Conservation (phyloP, 1,284 basidiomycete genomes). For the Microbotryum intermedium region DNA sequence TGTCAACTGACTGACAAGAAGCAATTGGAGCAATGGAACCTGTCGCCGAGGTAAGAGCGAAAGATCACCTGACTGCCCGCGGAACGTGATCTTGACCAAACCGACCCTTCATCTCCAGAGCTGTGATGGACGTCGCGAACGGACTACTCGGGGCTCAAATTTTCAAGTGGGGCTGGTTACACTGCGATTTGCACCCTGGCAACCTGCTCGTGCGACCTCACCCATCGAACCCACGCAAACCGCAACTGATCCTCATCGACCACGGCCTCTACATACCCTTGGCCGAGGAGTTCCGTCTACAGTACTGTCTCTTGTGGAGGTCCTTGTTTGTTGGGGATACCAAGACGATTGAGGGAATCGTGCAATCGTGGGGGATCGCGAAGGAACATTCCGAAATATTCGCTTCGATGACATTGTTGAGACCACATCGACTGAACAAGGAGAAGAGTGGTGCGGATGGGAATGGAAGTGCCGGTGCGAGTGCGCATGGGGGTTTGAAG, state of each 20-base stretch:
- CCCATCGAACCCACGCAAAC: constrained; percentile 51
- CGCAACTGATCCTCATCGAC: constrained; percentile 70
- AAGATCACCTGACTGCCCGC: too few species aligned
- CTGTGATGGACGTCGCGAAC: constrained; percentile 63
- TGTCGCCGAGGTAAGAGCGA: constrained; percentile 44
- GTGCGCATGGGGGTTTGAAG: constrained; percentile 42
- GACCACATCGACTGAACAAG: constrained; percentile 31
- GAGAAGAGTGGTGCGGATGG: constrained; percentile 30
- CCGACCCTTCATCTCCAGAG: too few species aligned
- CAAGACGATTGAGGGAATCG: constrained; percentile 53
- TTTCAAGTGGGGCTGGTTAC: constrained; percentile 77
- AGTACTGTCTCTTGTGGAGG: constrained; percentile 60
- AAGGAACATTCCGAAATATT: constrained; percentile 57
- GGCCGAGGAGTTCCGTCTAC: constrained; percentile 29
- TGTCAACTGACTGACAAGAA: constrained; percentile 54
- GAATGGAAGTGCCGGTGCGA: too few species aligned
- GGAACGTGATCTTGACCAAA: too few species aligned
- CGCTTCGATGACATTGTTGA: constrained; percentile 33
- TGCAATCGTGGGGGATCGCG: constrained; percentile 67
- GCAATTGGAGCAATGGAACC: constrained; percentile 39
- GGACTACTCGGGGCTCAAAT: constrained; percentile 71
- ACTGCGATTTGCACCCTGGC: constrained; percentile 50
- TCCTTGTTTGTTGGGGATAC: constrained; percentile 65
- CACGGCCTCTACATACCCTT: constrained; percentile 60
- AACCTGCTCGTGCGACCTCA: constrained; percentile 73